A percentile compares a stretch with the other conserved stretches of the same genome.
These are phyloP conservation scores for Sonneratia alba DNA, from an alignment of 345 rosid species.

Conservation along the genomic window DNA sequence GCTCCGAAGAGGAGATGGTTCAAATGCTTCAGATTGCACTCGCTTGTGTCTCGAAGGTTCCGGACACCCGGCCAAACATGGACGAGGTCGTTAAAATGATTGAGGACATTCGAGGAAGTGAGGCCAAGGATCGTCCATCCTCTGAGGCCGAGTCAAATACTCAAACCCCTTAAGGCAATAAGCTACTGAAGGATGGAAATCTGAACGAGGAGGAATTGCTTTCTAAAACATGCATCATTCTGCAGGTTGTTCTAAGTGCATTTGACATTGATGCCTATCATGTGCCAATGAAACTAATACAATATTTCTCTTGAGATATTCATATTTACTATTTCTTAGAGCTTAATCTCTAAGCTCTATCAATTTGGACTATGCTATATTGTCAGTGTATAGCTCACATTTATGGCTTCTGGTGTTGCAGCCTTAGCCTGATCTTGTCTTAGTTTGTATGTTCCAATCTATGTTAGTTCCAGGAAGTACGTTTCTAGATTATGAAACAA, in stretches of 20 bases:
- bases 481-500: not conserved
- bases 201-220: not conserved
- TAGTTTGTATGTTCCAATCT: not conserved
- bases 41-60: conserved; percentile 49
- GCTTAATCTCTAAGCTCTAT: not conserved
- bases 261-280: not conserved
- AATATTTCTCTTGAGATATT: not conserved
- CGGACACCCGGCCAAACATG: conserved; percentile 54
- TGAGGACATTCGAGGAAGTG: conserved; percentile 47
- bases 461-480: not conserved
- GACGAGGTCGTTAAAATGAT: conserved; percentile 59
- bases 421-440: not conserved
- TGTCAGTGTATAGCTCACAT: not conserved
- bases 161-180: conserved; percentile 33
- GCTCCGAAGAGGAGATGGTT: conserved; percentile 75
- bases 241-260: not conserved
- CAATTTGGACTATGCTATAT: not conserved
- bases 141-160: conserved; percentile 51
- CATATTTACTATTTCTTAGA: not conserved
- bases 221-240: not conserved
- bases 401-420: not conserved
- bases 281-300: not conserved
- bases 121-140: conserved; percentile 39
- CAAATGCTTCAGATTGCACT: conserved; percentile 76
- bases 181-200: not conserved